Evolutionary conservation across 2,329 filamentous ascomycete species (phyloP), one percentile per base, ranked within the genome.

Genomic region (Arthroderma uncinatum): DNA sequence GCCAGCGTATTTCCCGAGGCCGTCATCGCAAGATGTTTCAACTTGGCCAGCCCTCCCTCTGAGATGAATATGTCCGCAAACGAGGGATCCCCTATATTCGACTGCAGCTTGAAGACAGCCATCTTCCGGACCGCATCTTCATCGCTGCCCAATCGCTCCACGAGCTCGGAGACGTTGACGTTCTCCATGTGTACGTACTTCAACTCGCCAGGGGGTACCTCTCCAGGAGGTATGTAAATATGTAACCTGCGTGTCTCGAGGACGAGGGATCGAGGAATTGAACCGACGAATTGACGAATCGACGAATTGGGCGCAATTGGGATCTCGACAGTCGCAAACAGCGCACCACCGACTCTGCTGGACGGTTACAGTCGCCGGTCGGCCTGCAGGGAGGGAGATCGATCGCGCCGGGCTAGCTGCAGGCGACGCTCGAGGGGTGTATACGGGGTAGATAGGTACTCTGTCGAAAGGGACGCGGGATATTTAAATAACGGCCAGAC

Each of bases 71-170:
- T 84, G 71, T 97, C 93, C 66, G 93, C 93, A 71, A 97, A 97
- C 54, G 90, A 87, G 25, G 92, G 92, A 73, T 98, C 93, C 69
- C 91, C 92, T 73, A 98, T 95, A 61, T 89, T 90, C 62, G 82
- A 86, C 74, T 98, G 93, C 63, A 98, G 83, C 76, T 96, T 96
- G 81, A 98, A 98, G 60, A 94, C 93, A 60, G 93, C 93, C 89
- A 97, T 96, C 74, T 98, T 98, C 68, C 91, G 89, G 64, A 89
- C 85, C 57, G 89, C 91, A 78, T 98, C 93, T 74, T 95, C 81
- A 57, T 82, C 79, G 63, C 79, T 81, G 47, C 78, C 76, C 58
- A 85, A 73, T 55, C 80, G 77, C 61, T 78, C 75, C 59, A 84
- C 79, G 62, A 84, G 72, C 63, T 82, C 79, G 52, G 78, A 71